Evolutionary conservation across 768 basidiomycete species (phyloP).

Genomic region (Tylopilus cervinicoccineus): DNA sequence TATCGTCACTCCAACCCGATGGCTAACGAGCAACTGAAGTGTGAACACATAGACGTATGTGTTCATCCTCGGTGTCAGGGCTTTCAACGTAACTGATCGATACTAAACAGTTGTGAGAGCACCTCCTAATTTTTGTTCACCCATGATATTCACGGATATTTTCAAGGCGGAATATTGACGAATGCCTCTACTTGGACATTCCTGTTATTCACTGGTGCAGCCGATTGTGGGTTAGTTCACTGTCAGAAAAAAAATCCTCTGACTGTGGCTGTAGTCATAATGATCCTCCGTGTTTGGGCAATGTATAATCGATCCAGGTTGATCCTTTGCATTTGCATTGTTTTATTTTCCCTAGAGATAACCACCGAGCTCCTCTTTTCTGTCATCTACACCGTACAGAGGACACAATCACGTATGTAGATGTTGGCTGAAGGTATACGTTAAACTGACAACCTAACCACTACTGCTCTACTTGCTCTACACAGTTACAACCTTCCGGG

Average conservation of each 20-base stretch:
- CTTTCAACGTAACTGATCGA: neutral
- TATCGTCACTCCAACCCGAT: neutral
- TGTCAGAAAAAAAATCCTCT: neutral
- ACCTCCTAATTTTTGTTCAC: fast-evolving
- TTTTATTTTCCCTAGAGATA: neutral
- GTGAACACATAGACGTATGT: neutral
- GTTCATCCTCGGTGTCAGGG: neutral
- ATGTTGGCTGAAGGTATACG: neutral
- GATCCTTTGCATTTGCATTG: neutral
- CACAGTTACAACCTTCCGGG: neutral
- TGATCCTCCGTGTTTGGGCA: neutral
- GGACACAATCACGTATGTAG: neutral
- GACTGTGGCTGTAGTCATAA: neutral
- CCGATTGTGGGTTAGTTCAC: neutral
- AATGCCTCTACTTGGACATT: neutral
- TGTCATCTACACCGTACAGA: neutral
- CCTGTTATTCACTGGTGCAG: neutral
- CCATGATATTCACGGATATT: neutral
- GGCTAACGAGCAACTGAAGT: neutral
- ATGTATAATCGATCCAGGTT: neutral
- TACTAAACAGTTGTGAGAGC: conserved; percentile 3
- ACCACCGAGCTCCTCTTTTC: neutral
- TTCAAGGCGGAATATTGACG: neutral
- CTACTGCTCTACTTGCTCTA: neutral
- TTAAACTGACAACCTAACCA: too few relatives aligned